These are phyloP conservation scores for Gaeumannomyces sp. DNA, from an alignment of 2,329 filamentous ascomycete species.

Conservation along the genomic window DNA sequence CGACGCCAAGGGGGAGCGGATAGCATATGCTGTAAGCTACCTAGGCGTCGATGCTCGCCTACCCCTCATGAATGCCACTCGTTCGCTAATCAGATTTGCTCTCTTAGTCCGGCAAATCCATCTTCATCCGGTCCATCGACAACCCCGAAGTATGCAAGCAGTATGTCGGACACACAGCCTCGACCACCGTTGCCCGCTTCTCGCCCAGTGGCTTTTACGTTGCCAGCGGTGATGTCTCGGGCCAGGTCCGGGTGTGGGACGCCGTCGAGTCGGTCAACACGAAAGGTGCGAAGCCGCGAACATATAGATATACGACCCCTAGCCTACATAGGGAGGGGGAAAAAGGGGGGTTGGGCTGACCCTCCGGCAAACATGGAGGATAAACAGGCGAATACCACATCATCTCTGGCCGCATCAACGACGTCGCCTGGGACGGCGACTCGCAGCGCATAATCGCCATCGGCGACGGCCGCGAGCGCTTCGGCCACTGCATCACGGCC, in stretches of 20 bases:
- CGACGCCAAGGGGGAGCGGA: conserved; percentile 82
- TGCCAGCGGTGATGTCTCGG: conserved; percentile 81
- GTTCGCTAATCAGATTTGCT: neutral
- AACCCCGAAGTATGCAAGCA: conserved; percentile 77
- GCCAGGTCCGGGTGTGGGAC: conserved; percentile 88
- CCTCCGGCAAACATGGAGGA: neutral
- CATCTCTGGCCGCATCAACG: conserved; percentile 90
- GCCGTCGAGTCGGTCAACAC: conserved; percentile 76
- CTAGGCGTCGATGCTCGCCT: conserved; percentile 5
- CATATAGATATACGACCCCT: too few species aligned
- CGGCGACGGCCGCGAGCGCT: conserved; percentile 88
- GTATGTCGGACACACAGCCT: conserved; percentile 84
- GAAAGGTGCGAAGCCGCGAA: conserved; percentile 47
- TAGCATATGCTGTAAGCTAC: conserved; percentile 78
- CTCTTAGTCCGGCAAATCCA: conserved; percentile 80
- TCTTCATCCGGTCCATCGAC: conserved; percentile 94
- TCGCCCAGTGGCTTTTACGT: conserved; percentile 92
- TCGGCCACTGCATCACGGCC: conserved; percentile 88
- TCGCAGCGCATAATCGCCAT: conserved; percentile 95
- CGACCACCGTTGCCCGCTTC: conserved; percentile 90
- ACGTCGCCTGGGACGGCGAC: conserved; percentile 96
- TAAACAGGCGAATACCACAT: conserved; percentile 77
- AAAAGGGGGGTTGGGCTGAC: neutral
- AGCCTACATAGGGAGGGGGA: neutral
- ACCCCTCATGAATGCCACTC: neutral